A percentile compares a stretch with the other conserved stretches of the same genome.
Conservation (phyloP, 1,139 yeast species). For the Torulaspora globosa region DNA sequence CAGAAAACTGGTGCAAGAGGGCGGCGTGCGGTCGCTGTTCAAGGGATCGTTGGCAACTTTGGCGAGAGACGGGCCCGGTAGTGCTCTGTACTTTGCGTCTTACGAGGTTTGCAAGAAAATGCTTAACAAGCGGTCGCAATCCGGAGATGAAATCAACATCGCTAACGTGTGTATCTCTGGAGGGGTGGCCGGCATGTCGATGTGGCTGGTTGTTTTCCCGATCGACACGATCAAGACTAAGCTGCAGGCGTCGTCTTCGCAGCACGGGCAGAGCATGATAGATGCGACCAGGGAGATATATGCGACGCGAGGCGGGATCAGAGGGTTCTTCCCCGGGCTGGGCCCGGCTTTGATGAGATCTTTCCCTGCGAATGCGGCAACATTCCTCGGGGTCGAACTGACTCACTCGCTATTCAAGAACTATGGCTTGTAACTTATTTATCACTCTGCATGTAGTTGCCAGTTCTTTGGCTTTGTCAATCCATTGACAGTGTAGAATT, state of each 20-base stretch:
- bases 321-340: constrained; percentile 94
- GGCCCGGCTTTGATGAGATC: constrained; percentile 94
- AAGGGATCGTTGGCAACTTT: constrained; percentile 90
- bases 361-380: constrained; percentile 98
- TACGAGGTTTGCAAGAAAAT: constrained; percentile 74
- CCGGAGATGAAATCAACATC: constrained; percentile 55
- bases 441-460: constrained; percentile 48
- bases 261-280: constrained; percentile 48
- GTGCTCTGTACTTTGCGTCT: constrained; percentile 94
- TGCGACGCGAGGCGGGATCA: constrained; percentile 68
- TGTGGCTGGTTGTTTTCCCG: constrained; percentile 98
- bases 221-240: constrained; percentile 91
- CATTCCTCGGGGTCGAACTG: constrained; percentile 90
- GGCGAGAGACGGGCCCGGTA: constrained; percentile 97
- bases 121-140: constrained; percentile 42
- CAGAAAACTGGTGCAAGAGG: constrained; percentile 66
- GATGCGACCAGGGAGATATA: constrained; percentile 61
- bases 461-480: constrained; percentile 71
- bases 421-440: constrained; percentile 19
- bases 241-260: constrained; percentile 65
- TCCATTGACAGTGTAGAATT: constrained; percentile 61
- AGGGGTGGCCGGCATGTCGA: constrained; percentile 90
- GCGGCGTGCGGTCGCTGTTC: constrained; percentile 80
- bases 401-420: constrained; percentile 65
- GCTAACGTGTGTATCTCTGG: constrained; percentile 83